Base-by-base conservation (phyloP, 345 rosid genomes). In the Rhodamnia rubescens region DNA sequence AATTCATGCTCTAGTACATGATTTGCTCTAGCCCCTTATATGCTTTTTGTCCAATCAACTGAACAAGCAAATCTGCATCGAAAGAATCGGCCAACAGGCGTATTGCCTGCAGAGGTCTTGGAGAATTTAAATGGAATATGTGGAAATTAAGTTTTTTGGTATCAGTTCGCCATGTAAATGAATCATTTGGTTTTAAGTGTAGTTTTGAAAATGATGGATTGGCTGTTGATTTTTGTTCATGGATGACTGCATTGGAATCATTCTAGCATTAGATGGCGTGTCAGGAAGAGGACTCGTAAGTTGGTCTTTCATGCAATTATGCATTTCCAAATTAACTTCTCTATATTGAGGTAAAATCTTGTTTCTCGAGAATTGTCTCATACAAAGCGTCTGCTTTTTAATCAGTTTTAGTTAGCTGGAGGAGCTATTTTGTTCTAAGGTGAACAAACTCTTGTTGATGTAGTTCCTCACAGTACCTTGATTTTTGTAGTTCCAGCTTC, bases 401-500 rank as follows among this genome's bases (percentile, higher is more conserved):
- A 69, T 69, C 80, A 32, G 47, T 69, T 2, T 3, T 69, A 69
- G 80, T 69, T 69, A 36, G 47, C 26, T 69, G 47, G 12, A 69
- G 13, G 80, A 36, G 26, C 47, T 69, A 69, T 69, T 18, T 69
- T 69, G 47, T 69, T 32, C 26, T 21, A 18, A 18, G 47, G 80
- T 69, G 80, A 69, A 36, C 26, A 32, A 69, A 69, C 26, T 36
- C 47, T 36, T 36, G 13, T 16, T 20, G 47, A 69, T 36, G 47
- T 69, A 69, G 7, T 69, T 54, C 75, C 87, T 85, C 55, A 85
- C 64, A 82, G 22, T 74, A 56, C 40, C 84, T 51, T 58, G 27
- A 56, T 20, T 3, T 75, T 56, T 83, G 69, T 80, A 44, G 26
- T 91, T 85, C 86, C 90, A 95, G 97, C 90, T 89, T 81, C 87